Evolutionary conservation across 805 yeast genomes (phyloP), one percentile per base, ranked within the genome.

Genomic region (Teunomyces tritomae): DNA sequence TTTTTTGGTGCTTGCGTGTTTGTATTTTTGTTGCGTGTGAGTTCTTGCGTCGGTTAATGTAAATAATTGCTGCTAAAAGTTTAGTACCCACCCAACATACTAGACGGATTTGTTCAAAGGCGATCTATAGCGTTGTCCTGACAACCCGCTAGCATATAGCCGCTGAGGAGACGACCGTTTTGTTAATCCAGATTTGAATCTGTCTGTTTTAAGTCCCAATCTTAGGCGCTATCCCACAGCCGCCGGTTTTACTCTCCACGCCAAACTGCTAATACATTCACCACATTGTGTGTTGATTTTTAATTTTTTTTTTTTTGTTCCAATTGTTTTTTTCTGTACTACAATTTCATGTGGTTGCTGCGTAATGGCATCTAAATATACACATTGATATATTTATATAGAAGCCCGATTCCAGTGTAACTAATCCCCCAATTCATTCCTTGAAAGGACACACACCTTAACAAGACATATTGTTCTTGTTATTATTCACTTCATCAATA

Each of bases 281-380:
- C 39, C 24, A 35, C 8, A 20, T 35, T 35, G 20, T 35, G 39
- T 35, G 39, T 35, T 17, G n/a, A 26, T 9, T 35, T 35, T 35
- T 16, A 2, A 2, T 16, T n/a, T 30, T 16, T 17, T 16, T 35
- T 33, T 35, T 35, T 35, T 35, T 35, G 34, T 35, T 35, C 27
- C 39, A 35, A 35, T 35, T 35, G 39, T 35, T 35, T 20, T 9
- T 20, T 20, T 16, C 11, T 32, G 34, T 32, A 32, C 17, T 27
- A 28, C 16, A 16, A 40, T 28, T 26, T 40, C 43, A 26, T 17
- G 28, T 40, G 32, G 43, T 40, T 40, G 43, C 33, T 40, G 28
- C 29, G 43, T 14, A 9, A 40, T 13, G 24, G n/a, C 29, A 20
- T 20, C 42, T 26, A 39, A 39, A 39, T 39, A 39, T 32, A 32